Conservation (phyloP, 2,329 filamentous ascomycete species). For the Xylariaceae sp. region DNA sequence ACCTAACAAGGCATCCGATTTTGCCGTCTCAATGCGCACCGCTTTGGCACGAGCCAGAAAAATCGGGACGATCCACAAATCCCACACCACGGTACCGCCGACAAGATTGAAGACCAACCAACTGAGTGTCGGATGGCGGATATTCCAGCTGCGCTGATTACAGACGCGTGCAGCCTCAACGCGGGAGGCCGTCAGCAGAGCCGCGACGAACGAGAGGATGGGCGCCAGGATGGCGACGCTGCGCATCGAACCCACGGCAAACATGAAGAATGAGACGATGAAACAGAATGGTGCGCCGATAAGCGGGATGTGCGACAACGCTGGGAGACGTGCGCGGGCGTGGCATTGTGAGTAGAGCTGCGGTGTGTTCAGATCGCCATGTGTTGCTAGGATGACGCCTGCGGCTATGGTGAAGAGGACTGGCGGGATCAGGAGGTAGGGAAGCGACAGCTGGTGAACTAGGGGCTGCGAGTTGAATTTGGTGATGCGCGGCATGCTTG, state of each 20-base stretch:
- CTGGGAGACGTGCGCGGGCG: constrained; percentile 42
- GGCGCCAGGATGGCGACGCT: constrained; percentile 39
- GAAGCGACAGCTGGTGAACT: constrained; percentile 50
- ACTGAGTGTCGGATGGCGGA: constrained; percentile 32
- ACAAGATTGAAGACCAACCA: constrained; percentile 48
- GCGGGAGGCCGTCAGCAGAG: constrained; percentile 45
- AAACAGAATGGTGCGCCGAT: constrained; percentile 47
- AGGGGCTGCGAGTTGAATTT: constrained; percentile 33
- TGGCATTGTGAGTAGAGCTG: constrained; percentile 53
- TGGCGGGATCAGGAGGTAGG: constrained; percentile 49
- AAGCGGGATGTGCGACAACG: constrained; percentile 41
- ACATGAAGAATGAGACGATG: constrained; percentile 47
- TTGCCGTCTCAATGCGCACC: constrained; percentile 23
- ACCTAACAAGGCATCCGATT: constrained; percentile 5
- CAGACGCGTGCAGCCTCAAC: constrained; percentile 46
- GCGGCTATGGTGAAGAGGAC: constrained; percentile 44
- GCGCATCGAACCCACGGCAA: constrained; percentile 40
- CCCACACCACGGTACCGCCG: constrained; percentile 49
- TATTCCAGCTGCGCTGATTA: constrained; percentile 30
- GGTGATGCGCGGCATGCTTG: no score
- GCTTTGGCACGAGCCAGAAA: constrained; percentile 41
- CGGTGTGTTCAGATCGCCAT: constrained; percentile 48
- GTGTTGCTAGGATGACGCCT: constrained; percentile 38
- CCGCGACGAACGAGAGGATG: constrained; percentile 43
- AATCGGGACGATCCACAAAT: constrained; percentile 47